Percentiles rank a stretch among this genome's conserved stretches.
Conservation (phyloP, 2,329 filamentous ascomycete species). For the Pseudogymnoascus sp. region DNA sequence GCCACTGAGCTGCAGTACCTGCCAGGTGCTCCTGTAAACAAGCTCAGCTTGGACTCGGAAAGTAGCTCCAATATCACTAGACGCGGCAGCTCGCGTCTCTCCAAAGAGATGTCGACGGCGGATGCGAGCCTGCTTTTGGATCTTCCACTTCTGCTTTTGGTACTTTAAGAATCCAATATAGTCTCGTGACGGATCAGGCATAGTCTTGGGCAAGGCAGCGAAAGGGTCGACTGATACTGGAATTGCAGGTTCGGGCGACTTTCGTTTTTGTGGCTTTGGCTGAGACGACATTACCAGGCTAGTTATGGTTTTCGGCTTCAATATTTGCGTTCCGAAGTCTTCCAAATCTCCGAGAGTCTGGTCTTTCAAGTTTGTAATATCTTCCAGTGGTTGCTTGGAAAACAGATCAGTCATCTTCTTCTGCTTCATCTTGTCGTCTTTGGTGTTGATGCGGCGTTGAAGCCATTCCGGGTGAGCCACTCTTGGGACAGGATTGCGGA, state of each 20-base stretch:
- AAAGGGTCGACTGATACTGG: slow-evolving; percentile 67
- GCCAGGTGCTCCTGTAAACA: slow-evolving; percentile 89
- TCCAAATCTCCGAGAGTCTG: slow-evolving; percentile 62
- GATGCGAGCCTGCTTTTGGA: slow-evolving; percentile 83
- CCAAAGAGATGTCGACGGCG: slow-evolving; percentile 88
- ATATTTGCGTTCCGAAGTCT: slow-evolving; percentile 65
- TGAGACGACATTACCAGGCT: slow-evolving; percentile 44
- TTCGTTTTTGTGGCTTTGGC: slow-evolving; percentile 58
- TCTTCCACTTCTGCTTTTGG: slow-evolving; percentile 98
- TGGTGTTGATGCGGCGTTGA: slow-evolving; percentile 83
- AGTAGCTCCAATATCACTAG: slow-evolving; percentile 57
- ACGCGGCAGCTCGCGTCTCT: slow-evolving; percentile 63
- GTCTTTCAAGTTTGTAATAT: slow-evolving; percentile 60
- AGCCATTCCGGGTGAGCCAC: slow-evolving; percentile 96
- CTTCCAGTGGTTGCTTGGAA: slow-evolving; percentile 61
- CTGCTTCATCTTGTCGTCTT: slow-evolving; percentile 96
- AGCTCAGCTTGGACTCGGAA: slow-evolving; percentile 91
- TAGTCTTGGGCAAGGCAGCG: slow-evolving; percentile 69
- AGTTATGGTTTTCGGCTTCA: slow-evolving; percentile 55
- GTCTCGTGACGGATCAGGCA: slow-evolving; percentile 79
- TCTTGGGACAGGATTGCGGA: slow-evolving; percentile 87
- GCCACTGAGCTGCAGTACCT: slow-evolving; percentile 77
- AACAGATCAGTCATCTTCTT: slow-evolving; percentile 97
- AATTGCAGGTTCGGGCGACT: slow-evolving; percentile 58
- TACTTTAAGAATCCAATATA: slow-evolving; percentile 85